phyloP scores from a whole-genome alignment of 371 early-diverging fungal genomes.

The Polyrhizophydium stewartii region DNA sequence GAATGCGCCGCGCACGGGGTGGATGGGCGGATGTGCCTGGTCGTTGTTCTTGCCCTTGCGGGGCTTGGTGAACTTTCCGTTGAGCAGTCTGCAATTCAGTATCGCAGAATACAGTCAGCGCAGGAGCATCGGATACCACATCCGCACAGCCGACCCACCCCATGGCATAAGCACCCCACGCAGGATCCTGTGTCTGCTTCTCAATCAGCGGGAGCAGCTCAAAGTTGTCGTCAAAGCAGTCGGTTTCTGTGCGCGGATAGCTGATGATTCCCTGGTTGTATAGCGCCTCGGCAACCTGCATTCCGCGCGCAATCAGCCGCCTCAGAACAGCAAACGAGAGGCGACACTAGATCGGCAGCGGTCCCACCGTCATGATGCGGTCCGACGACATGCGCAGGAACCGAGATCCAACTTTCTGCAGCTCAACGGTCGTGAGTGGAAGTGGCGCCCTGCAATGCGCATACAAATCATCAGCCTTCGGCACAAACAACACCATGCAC shows the following conservation, averaged over 20 bases:
- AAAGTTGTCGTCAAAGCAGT: slow-evolving; percentile 80
- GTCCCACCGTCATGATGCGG: slow-evolving; percentile 71
- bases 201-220: slow-evolving; percentile 66
- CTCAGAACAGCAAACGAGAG: neutral
- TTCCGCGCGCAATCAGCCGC: neutral
- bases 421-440: slow-evolving; percentile 94
- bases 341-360: no score
- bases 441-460: slow-evolving; percentile 61
- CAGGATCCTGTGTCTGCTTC: slow-evolving; percentile 54
- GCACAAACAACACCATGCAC: neutral
- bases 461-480: neutral
- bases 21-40: slow-evolving; percentile 99
- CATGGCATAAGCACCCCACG: slow-evolving; percentile 67
- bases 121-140: neutral
- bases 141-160: slow-evolving; percentile 34
- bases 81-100: slow-evolving; percentile 58
- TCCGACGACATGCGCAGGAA: slow-evolving; percentile 74
- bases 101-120: neutral
- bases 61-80: slow-evolving; percentile 77
- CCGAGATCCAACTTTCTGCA: slow-evolving; percentile 83
- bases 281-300: slow-evolving; percentile 74
- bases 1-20: slow-evolving; percentile 67
- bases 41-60: slow-evolving; percentile 93
- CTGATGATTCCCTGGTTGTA: slow-evolving; percentile 91
- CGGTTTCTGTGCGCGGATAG: slow-evolving; percentile 99